phyloP scores from a whole-genome alignment of 1,284 basidiomycete species.

The Apiotrichum siamense region DNA sequence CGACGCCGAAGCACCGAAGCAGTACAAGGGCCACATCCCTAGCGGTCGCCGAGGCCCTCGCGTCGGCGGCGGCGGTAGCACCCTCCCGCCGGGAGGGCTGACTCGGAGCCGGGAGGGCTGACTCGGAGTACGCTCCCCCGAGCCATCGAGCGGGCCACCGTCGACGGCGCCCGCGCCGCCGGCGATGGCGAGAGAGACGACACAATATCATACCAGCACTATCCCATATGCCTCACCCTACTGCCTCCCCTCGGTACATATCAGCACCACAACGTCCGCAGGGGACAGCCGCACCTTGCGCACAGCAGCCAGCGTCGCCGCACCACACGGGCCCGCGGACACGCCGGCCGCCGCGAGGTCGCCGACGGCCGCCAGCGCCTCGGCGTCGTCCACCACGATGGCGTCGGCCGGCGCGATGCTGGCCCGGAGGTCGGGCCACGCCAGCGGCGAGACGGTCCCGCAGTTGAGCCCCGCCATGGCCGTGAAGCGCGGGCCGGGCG shows the following conservation, averaged over 20 bases:
- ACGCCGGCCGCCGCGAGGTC: slow-evolving; percentile 3
- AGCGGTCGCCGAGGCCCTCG: too few relatives aligned
- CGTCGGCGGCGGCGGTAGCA: too few relatives aligned
- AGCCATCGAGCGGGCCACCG: too few relatives aligned
- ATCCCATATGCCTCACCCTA: neutral
- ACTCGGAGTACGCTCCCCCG: too few relatives aligned
- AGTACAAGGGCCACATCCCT: too few relatives aligned
- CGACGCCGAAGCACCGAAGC: too few relatives aligned
- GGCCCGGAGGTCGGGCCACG: slow-evolving; percentile 10
- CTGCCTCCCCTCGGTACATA: slow-evolving; percentile 15
- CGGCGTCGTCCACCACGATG: slow-evolving; percentile 10
- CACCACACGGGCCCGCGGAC: slow-evolving; percentile 13
- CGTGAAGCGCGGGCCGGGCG: slow-evolving; percentile 3
- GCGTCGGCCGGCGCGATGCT: slow-evolving; percentile 11
- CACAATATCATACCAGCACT: too few relatives aligned
- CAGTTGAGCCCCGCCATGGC: slow-evolving; percentile 18
- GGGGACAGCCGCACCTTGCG: slow-evolving; percentile 3
- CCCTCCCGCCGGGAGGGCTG: too few relatives aligned
- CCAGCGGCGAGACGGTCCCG: slow-evolving; percentile 8
- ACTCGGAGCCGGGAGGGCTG: too few relatives aligned
- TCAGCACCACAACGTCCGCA: slow-evolving; percentile 15
- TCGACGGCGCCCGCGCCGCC: too few relatives aligned
- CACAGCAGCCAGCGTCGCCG: slow-evolving; percentile 12
- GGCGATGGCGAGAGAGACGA: too few relatives aligned
- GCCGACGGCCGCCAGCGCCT: neutral